A percentile compares a stretch with the other conserved stretches of the same genome.
Conservation (phyloP, 73 alveolate genomes). For the Uronychia setigera region DNA sequence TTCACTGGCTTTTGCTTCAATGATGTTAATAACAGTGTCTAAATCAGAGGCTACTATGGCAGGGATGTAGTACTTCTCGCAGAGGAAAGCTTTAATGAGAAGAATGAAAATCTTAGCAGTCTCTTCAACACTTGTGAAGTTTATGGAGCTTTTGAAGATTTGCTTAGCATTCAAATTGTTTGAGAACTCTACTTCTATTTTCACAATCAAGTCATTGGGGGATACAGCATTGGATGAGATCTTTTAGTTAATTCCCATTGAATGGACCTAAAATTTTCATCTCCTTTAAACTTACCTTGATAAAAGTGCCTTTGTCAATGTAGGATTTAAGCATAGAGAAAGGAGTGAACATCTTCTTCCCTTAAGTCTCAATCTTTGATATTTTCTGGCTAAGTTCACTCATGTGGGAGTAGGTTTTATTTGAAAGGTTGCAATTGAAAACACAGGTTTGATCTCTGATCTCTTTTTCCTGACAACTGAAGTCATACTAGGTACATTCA, state of each 20-base stretch:
- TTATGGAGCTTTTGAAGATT: neutral
- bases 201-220: neutral
- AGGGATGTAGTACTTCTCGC: neutral
- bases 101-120: neutral
- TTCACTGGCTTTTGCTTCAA: neutral
- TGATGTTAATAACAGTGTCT: neutral
- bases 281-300: neutral
- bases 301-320: neutral
- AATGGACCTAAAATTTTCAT: neutral
- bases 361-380: neutral
- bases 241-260: neutral
- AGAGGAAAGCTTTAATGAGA: neutral
- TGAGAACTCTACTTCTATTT: neutral
- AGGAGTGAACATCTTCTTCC: neutral
- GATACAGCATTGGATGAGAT: neutral
- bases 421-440: neutral
- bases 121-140: neutral
- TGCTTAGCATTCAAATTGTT: no score
- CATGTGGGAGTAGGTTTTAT: neutral
- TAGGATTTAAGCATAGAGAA: neutral
- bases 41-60: neutral
- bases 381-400: no score
- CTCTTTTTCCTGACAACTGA: neutral
- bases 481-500: neutral
- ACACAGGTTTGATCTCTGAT: neutral